Conservation (phyloP, 805 yeast genomes). For the Candida arabinofermentans region DNA sequence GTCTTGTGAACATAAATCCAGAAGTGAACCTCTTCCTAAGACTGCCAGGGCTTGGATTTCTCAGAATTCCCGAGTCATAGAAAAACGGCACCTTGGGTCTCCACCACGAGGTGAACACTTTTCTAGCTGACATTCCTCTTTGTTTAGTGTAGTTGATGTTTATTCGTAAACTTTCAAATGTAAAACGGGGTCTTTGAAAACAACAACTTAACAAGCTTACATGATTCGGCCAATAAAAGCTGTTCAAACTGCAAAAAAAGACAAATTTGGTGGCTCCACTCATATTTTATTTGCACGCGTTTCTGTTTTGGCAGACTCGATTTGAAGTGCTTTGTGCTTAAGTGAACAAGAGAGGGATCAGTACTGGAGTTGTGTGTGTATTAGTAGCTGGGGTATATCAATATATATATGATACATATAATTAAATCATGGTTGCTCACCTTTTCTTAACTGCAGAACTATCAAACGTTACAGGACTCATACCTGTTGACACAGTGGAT, state of each 20-base stretch:
- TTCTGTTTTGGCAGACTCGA: background rate
- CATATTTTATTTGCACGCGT: background rate
- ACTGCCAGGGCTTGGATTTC: background rate
- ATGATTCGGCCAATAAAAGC: background rate
- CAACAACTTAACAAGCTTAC: no score
- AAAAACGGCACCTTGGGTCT: background rate
- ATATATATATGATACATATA: no score
- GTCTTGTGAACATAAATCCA: background rate
- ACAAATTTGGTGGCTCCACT: background rate
- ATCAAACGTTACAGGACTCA: slow-evolving; percentile 32
- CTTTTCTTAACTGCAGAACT: slow-evolving; percentile 35
- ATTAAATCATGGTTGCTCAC: slow-evolving; percentile 19
- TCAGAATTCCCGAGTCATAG: background rate
- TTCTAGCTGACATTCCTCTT: background rate
- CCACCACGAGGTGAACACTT: slow-evolving; percentile 1
- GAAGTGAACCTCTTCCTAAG: background rate
- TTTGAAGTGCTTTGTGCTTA: no score
- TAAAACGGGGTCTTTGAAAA: background rate
- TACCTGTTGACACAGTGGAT: slow-evolving; percentile 55
- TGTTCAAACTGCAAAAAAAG: background rate
- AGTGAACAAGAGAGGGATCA: no score
- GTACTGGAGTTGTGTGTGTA: no score
- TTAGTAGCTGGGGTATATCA: no score
- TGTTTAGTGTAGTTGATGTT: no score
- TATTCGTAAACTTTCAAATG: background rate